Evolutionary conservation across 345 rosid genomes (phyloP).

Genomic region (Durio zibethinus): DNA sequence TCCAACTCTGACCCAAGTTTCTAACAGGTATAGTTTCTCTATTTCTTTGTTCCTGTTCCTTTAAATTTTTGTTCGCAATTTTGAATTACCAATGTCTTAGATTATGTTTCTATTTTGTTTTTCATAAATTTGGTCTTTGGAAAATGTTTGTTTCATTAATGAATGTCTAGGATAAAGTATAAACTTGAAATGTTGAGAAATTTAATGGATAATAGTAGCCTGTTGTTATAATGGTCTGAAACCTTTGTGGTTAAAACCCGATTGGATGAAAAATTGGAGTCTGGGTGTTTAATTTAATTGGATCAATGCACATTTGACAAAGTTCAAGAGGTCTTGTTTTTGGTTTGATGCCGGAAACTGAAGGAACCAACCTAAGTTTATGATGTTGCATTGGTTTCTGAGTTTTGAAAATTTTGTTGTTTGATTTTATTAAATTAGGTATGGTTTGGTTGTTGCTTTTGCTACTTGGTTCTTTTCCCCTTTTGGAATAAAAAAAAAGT

Average conservation of each 20-base stretch:
- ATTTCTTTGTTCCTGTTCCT: neutral
- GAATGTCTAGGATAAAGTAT: neutral
- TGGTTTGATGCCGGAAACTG: neutral
- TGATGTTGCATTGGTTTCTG: neutral
- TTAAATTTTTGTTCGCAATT: neutral
- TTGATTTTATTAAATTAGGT: neutral
- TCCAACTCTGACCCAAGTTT: constrained; percentile 1
- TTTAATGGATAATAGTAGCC: no score
- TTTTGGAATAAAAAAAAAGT: neutral
- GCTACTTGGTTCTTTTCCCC: neutral
- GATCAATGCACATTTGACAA: neutral
- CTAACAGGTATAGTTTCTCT: neutral
- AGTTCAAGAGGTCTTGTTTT: neutral
- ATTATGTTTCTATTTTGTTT: neutral
- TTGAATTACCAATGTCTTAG: neutral
- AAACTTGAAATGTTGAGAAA: neutral
- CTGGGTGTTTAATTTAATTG: neutral
- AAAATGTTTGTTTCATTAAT: neutral
- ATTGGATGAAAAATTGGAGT: neutral
- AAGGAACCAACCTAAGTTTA: neutral
- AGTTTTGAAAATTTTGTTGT: neutral
- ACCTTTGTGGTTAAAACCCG: neutral
- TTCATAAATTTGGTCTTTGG: neutral
- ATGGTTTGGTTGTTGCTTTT: neutral
- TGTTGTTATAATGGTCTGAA: neutral